These are phyloP conservation scores for Nemania serpens DNA, from an alignment of 2,329 filamentous ascomycete genomes.

Conservation along the genomic window DNA sequence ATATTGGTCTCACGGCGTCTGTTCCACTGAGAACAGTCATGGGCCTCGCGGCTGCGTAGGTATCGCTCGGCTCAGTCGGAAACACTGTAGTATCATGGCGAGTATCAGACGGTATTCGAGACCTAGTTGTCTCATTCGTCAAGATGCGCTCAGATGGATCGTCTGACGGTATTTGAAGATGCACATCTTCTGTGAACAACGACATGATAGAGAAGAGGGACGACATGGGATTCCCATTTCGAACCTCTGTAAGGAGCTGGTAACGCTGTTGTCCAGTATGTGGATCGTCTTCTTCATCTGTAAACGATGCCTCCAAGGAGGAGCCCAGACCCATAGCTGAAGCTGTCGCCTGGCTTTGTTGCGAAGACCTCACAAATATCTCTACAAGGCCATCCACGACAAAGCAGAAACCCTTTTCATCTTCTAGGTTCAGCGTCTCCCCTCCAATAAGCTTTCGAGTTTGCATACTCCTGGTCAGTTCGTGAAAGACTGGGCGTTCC, in stretches of 20 bases:
- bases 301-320: slow-evolving; percentile 57
- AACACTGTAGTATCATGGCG: slow-evolving; percentile 26
- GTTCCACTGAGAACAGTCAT: slow-evolving; percentile 37
- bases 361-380: slow-evolving; percentile 93
- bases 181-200: slow-evolving; percentile 93
- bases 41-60: slow-evolving; percentile 38
- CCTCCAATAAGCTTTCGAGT: slow-evolving; percentile 94
- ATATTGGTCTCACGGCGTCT: slow-evolving; percentile 31
- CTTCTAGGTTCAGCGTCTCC: slow-evolving; percentile 91
- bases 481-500: slow-evolving; percentile 95
- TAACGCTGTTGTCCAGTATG: slow-evolving; percentile 78
- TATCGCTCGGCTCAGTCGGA: slow-evolving; percentile 17
- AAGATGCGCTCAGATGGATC: slow-evolving; percentile 47
- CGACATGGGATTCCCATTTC: slow-evolving; percentile 97
- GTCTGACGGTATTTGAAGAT: slow-evolving; percentile 73
- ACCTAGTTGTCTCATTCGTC: slow-evolving; percentile 36
- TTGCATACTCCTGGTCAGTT: slow-evolving; percentile 97
- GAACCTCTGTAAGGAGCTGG: slow-evolving; percentile 93
- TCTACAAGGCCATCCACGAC: slow-evolving; percentile 96
- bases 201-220: slow-evolving; percentile 97
- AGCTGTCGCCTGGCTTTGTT: slow-evolving; percentile 34
- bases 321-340: slow-evolving; percentile 48
- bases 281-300: slow-evolving; percentile 69
- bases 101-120: slow-evolving; percentile 36
- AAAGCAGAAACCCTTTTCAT: slow-evolving; percentile 97